A percentile compares a stretch with the other conserved stretches of the same genome.
phyloP scores from a whole-genome alignment of 495 filamentous ascomycete genomes.

The Tuber indicum region DNA sequence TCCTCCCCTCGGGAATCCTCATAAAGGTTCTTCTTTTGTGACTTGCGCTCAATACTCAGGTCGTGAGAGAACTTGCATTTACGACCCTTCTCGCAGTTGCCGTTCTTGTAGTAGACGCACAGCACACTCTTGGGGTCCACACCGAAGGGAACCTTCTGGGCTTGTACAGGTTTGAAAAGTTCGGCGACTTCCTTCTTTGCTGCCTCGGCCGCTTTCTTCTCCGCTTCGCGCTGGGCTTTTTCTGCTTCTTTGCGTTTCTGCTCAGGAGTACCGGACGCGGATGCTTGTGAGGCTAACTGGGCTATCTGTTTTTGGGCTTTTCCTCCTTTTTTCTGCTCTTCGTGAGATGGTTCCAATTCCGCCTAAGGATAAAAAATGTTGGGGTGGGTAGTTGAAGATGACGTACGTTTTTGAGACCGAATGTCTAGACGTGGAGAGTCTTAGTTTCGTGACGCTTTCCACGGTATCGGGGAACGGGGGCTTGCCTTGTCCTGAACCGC shows the following conservation, averaged over 20 bases:
- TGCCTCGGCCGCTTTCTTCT: slow-evolving; percentile 75
- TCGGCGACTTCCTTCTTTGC: slow-evolving; percentile 73
- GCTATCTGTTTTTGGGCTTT: slow-evolving; percentile 83
- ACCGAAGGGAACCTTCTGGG: slow-evolving; percentile 94
- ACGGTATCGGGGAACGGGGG: slow-evolving; percentile 13
- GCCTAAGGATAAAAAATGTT: slow-evolving; percentile 3
- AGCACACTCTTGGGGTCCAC: slow-evolving; percentile 98
- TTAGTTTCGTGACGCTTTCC: slow-evolving; percentile 23
- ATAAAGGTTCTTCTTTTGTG: slow-evolving; percentile 86
- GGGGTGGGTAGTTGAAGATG: slow-evolving; percentile 20
- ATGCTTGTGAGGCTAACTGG: slow-evolving; percentile 64
- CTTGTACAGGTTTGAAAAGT: slow-evolving; percentile 88
- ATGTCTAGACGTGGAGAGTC: slow-evolving; percentile 52
- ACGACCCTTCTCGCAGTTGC: slow-evolving; percentile 86
- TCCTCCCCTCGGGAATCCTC: slow-evolving; percentile 71
- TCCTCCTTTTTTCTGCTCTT: slow-evolving; percentile 75
- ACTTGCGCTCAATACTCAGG: slow-evolving; percentile 76
- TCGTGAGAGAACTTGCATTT: slow-evolving; percentile 99
- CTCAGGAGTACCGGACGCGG: slow-evolving; percentile 66
- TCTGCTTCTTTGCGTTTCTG: slow-evolving; percentile 86
- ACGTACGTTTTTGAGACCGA: slow-evolving; percentile 95
- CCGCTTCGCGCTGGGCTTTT: slow-evolving; percentile 71
- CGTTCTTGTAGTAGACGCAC: slow-evolving; percentile 93
- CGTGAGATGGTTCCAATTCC: slow-evolving; percentile 23
- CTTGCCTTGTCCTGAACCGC: slow-evolving; percentile 74